Evolutionary conservation across 1,284 basidiomycete species (phyloP).

Genomic region (Volvariella surrecta): DNA sequence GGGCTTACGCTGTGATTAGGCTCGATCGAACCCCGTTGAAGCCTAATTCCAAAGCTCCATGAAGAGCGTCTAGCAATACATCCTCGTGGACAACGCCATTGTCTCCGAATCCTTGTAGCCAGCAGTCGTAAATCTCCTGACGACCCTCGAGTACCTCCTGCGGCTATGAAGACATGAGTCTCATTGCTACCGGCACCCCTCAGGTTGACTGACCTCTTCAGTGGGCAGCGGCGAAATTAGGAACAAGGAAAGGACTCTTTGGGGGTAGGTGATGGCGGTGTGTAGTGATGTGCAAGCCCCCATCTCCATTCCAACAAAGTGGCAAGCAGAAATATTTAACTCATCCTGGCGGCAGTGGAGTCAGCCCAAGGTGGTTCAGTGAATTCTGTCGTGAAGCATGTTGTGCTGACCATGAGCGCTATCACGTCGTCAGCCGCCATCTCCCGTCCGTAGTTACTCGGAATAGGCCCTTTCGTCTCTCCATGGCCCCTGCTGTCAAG

Average conservation of each 20-base stretch:
- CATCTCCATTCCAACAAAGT: constrained; percentile 30
- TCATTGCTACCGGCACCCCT: neutral
- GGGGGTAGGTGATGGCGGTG: constrained; percentile 22
- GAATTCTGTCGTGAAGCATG: too few relatives aligned
- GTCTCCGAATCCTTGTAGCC: constrained; percentile 8
- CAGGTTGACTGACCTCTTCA: constrained; percentile 21
- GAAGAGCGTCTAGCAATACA: constrained; percentile 21
- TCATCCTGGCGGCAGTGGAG: constrained; percentile 18
- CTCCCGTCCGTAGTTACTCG: constrained; percentile 18
- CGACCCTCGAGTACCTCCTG: constrained; percentile 26
- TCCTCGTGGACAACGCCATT: constrained; percentile 15
- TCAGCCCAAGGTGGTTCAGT: neutral
- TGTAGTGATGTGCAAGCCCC: constrained; percentile 27
- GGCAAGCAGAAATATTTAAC: constrained; percentile 24
- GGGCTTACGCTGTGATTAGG: constrained; percentile 23
- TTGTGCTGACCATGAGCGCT: constrained; percentile 21
- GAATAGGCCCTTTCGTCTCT: constrained; percentile 20
- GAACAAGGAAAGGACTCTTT: constrained; percentile 25
- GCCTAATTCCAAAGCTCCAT: constrained; percentile 25
- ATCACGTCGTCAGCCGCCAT: constrained; percentile 23
- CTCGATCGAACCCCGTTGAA: constrained; percentile 23
- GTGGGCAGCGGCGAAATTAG: constrained; percentile 28
- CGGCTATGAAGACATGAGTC: constrained; percentile 15
- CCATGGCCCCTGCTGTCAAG: constrained; percentile 25
- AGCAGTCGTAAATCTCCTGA: constrained; percentile 25